phyloP scores from a whole-genome alignment of 2,329 filamentous ascomycete species.

The Penicillium oxalicum region DNA sequence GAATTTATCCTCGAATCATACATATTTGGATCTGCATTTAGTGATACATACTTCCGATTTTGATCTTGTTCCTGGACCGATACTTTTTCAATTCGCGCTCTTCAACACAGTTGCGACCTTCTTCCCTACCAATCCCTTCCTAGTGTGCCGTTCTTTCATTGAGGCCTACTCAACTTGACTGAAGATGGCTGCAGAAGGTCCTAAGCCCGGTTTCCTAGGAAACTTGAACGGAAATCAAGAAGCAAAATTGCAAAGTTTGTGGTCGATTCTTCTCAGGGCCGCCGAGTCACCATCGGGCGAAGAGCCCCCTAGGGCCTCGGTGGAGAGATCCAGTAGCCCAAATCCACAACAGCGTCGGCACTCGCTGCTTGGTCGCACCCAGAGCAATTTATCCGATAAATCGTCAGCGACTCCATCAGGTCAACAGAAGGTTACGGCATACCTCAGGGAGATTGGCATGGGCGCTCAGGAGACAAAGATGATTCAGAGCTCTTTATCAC shows the following conservation, averaged over 20 bases:
- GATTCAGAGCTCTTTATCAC: constrained; percentile 71
- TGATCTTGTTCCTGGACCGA: too few relatives aligned
- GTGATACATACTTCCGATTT: too few relatives aligned
- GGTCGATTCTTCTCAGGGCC: constrained; percentile 67
- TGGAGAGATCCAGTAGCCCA: constrained; percentile 31
- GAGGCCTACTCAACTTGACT: too few relatives aligned
- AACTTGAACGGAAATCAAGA: constrained; percentile 83
- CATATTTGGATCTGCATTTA: too few relatives aligned
- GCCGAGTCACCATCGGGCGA: constrained; percentile 56
- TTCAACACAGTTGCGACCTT: too few relatives aligned
- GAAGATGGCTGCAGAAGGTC: constrained; percentile 15
- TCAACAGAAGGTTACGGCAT: constrained; percentile 17
- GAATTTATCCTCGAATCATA: too few relatives aligned
- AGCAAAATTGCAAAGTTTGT: constrained; percentile 77
- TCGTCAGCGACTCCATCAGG: constrained; percentile 62
- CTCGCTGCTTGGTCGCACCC: constrained; percentile 35
- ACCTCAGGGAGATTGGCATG: constrained; percentile 18
- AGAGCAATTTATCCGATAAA: constrained; percentile 48
- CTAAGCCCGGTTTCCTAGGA: constrained; percentile 61
- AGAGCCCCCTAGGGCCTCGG: constrained; percentile 40
- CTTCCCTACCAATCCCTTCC: too few relatives aligned
- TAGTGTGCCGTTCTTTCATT: too few relatives aligned
- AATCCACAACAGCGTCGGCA: constrained; percentile 33
- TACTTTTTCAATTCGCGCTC: too few relatives aligned
- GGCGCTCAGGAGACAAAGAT: constrained; percentile 57